Percentiles rank a stretch among this genome's conserved stretches.
These are phyloP conservation scores for Vanrija pseudolonga DNA, from an alignment of 1,284 basidiomycete genomes.

Conservation along the genomic window DNA sequence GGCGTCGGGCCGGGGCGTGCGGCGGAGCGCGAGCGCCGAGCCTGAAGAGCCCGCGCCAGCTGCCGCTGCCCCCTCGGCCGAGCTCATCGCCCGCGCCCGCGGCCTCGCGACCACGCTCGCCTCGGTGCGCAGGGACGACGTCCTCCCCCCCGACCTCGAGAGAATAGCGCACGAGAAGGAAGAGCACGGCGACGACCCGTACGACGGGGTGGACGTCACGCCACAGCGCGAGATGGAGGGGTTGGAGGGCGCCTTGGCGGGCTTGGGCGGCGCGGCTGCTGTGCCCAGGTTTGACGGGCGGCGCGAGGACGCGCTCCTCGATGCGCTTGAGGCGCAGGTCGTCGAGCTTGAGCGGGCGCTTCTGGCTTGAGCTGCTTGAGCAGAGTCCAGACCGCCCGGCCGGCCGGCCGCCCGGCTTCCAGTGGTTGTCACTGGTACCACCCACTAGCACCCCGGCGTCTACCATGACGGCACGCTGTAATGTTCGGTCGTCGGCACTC, in stretches of 20 bases:
- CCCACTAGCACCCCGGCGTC: too few species aligned
- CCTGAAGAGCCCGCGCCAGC: neutral
- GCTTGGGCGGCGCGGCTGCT: constrained; percentile 42
- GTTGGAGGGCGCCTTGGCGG: constrained; percentile 47
- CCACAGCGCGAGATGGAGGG: constrained; percentile 54
- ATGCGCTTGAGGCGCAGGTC: constrained; percentile 51
- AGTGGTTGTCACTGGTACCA: too few species aligned
- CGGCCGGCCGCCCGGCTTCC: too few species aligned
- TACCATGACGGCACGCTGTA: too few species aligned
- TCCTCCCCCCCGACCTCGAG: constrained; percentile 43
- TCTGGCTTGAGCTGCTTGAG: too few species aligned
- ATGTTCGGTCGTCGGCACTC: too few species aligned
- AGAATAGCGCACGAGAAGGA: constrained; percentile 41
- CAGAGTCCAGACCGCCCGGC: too few species aligned
- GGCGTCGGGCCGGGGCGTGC: too few species aligned
- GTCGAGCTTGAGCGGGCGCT: neutral
- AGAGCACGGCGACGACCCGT: constrained; percentile 41
- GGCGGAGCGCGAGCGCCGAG: too few species aligned
- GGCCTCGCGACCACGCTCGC: constrained; percentile 52
- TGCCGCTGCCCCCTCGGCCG: constrained; percentile 33
- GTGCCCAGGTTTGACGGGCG: constrained; percentile 50
- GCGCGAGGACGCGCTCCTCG: constrained; percentile 31
- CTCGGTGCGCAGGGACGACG: constrained; percentile 29
- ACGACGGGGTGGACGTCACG: constrained; percentile 62
- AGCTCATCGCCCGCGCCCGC: constrained; percentile 64